Evolutionary conservation across 306 rosid species (phyloP).

Genomic region (Acacia confusa): DNA sequence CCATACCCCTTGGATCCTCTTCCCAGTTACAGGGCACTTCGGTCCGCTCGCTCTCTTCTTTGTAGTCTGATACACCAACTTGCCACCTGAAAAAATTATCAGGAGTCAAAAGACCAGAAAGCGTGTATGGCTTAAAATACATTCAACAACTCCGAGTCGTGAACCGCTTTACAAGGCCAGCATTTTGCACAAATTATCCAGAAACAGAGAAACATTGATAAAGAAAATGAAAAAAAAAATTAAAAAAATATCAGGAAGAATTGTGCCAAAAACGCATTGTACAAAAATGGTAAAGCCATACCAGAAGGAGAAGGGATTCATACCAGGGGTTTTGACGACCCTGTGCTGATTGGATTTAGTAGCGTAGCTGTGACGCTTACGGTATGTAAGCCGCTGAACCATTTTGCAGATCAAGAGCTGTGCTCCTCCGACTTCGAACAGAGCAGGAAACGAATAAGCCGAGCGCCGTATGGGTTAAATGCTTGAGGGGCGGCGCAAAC

Average conservation of each 20-base stretch:
- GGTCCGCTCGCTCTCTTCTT: constrained; percentile 96
- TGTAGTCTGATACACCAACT: constrained; percentile 77
- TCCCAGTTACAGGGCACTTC: constrained; percentile 90
- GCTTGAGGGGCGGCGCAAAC: constrained; percentile 15
- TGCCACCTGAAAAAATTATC: constrained; percentile 58
- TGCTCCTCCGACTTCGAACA: not conserved
- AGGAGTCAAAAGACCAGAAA: not conserved
- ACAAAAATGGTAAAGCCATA: not conserved
- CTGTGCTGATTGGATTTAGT: constrained; percentile 89
- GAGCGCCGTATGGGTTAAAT: constrained; percentile 10
- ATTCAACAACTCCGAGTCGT: not conserved
- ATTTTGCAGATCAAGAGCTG: constrained; percentile 35
- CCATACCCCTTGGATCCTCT: constrained; percentile 92
- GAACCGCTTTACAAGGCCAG: not conserved
- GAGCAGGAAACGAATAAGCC: not conserved
- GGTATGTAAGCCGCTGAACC: constrained; percentile 88
- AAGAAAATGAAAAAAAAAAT: not conserved
- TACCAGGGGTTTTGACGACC: constrained; percentile 88
- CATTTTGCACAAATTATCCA: not conserved
- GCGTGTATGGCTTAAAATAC: not conserved
- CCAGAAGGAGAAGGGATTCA: not conserved
- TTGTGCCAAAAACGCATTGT: not conserved
- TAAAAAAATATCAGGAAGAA: not conserved
- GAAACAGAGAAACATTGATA: not conserved
- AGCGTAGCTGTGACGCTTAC: constrained; percentile 82